Evolutionary conservation across 805 yeast species (phyloP), one percentile per base, ranked within the genome.

Genomic region (Teunomyces atbi): DNA sequence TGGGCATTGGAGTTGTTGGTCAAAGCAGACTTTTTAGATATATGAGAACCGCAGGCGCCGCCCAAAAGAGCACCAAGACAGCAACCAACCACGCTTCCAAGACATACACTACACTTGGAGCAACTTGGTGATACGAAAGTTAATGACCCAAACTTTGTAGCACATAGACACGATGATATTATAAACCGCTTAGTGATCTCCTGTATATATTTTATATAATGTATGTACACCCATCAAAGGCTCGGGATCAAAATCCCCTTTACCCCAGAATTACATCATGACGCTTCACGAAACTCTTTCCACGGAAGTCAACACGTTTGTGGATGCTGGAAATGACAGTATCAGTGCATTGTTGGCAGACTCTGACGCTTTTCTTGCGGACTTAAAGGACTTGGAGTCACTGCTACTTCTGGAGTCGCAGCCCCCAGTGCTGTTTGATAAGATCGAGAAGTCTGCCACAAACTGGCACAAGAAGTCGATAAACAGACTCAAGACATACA

Each of bases 21-120:
- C 30, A 96, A 96, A 20, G 96, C 98, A 1, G 99, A 94, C 61
- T 92, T 81, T 61, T 68, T 89, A 56, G 92, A 88, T 55, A 83
- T 82, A 35, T 80, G 11, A n/a, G n/a, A n/a, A n/a, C n/a, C n/a
- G n/a, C n/a, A n/a, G n/a, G n/a, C n/a, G n/a, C n/a, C n/a, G n/a
- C n/a, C n/a, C n/a, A n/a, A n/a, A n/a, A n/a, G n/a, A n/a, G n/a
- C n/a, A n/a, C n/a, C n/a, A n/a, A n/a, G n/a, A n/a, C n/a, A n/a
- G n/a, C n/a, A n/a, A n/a, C n/a, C n/a, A n/a, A n/a, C n/a, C n/a
- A n/a, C 26, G 11, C 26, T 23, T 23, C 10, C 11, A 23, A 23
- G 26, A 23, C 26, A 23, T 23, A 23, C 26, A 23, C 4, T 23
- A 23, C 26, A 23, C 8, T 23, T 23, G 26, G 26, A 23, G 11